Evolutionary conservation across 805 yeast species (phyloP), one percentile per base, ranked within the genome.

Genomic region (Teunomyces cretensis): DNA sequence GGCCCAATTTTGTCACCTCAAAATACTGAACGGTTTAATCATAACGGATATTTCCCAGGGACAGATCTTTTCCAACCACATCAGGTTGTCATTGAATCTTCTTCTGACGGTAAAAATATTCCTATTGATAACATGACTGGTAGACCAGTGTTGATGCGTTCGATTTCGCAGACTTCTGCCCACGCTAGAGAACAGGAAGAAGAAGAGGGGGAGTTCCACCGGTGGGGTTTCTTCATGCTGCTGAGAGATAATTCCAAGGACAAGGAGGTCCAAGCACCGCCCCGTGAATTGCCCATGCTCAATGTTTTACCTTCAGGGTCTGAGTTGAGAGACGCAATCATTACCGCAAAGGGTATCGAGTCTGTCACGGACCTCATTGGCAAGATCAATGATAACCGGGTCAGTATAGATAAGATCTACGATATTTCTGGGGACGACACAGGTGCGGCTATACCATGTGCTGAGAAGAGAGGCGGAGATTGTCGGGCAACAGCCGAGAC

Each of bases 151-250:
- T 66, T 84, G 49, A 76, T 82, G 64, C 74, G 84, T 52, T 79
- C 83, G 4, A 67, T 79, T 4, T 82, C 88, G 0, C 85, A 80
- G 50, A 83, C 86, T 1, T 76, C 87, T 8, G 55, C 78, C 9
- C 81, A 86, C 56, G 88, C 90, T 12, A 84, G 80, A 61, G 79
- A 78, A 51, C 88, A 86, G 62, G 96, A 89, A 60, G 83, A 83
- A 49, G 97, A 90, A 61, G 97, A 90, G 70, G 97, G 97, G 55
- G 96, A 87, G 58, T 76, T 89, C 51, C 96, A 88, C 63, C 82
- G 86, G 66, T 82, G 89, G 83, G 96, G 96, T 14, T 80, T 82
- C 57, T 87, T 81, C 56, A 83, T 88, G 52, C 86, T 83, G 59
- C 88, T 81, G 57, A 80, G 84, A 48, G 69, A 51, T 42, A 62